phyloP scores from a whole-genome alignment of 2,329 filamentous ascomycete species.

The Phoma sp. region DNA sequence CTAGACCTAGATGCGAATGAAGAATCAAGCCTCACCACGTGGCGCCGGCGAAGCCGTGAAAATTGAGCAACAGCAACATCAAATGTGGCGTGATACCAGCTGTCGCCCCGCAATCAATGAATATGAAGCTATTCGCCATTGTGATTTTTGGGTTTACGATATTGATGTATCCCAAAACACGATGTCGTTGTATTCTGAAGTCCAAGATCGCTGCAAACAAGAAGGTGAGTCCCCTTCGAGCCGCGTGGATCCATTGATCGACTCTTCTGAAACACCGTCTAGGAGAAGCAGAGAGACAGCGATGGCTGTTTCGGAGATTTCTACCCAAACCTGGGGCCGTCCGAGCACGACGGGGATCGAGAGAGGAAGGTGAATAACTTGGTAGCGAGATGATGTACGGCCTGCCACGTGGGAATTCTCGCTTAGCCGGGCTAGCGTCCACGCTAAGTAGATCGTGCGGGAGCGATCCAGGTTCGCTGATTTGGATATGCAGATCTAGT shows the following conservation, averaged over 20 bases:
- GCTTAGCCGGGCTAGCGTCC: slow-evolving; percentile 1
- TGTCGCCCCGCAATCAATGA: background rate
- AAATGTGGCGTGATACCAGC: background rate
- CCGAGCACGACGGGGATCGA: background rate
- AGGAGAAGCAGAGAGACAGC: background rate
- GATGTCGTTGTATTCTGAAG: no score
- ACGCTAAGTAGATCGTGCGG: slow-evolving; percentile 15
- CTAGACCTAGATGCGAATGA: background rate
- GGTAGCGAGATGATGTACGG: slow-evolving; percentile 1
- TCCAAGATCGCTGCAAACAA: background rate
- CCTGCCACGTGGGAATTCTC: slow-evolving; percentile 5
- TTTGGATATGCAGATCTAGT: slow-evolving; percentile 13
- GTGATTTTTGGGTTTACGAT: no score
- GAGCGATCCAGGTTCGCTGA: slow-evolving; percentile 8
- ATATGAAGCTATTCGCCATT: no score
- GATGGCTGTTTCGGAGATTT: background rate
- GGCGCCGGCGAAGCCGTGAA: slow-evolving; percentile 3
- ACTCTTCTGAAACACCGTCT: background rate
- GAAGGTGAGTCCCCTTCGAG: background rate
- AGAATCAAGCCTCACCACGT: slow-evolving; percentile 1
- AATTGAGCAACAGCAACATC: background rate
- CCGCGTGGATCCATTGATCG: no score
- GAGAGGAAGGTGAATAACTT: slow-evolving; percentile 8
- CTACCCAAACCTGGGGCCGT: slow-evolving; percentile 4
- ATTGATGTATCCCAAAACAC: no score